These are phyloP conservation scores for Helicocarpus griseus DNA, from an alignment of 2,329 filamentous ascomycete species.

Conservation along the genomic window DNA sequence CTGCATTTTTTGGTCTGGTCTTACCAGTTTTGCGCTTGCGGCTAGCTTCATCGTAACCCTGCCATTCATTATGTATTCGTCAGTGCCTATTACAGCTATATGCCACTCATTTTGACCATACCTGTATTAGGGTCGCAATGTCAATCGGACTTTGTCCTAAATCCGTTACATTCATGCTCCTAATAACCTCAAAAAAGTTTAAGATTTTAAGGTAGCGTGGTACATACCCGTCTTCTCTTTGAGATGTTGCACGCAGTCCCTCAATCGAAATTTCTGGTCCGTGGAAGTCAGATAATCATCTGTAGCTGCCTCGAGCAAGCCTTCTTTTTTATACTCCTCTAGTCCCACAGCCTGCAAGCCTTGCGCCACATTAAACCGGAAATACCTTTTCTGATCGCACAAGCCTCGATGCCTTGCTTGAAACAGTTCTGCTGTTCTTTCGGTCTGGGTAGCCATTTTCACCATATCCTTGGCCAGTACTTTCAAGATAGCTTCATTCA, in stretches of 20 bases:
- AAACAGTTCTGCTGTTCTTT: slow-evolving; percentile 20
- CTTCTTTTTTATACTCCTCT: slow-evolving; percentile 16
- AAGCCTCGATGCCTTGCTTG: slow-evolving; percentile 16
- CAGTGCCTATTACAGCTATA: background rate
- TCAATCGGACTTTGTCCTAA: background rate
- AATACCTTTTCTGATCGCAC: slow-evolving; percentile 21
- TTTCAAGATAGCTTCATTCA: slow-evolving; percentile 14
- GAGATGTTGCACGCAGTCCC: slow-evolving; percentile 18
- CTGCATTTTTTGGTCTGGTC: background rate
- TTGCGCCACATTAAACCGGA: slow-evolving; percentile 26
- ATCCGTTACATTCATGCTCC: background rate
- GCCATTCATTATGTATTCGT: background rate
- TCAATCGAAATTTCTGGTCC: slow-evolving; percentile 12
- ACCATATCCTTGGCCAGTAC: slow-evolving; percentile 17
- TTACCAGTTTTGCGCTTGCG: background rate
- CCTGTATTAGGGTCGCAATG: background rate
- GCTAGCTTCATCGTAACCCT: background rate
- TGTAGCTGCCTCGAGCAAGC: slow-evolving; percentile 18
- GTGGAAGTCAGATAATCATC: slow-evolving; percentile 15
- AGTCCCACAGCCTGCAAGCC: slow-evolving; percentile 20
- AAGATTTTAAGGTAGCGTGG: background rate
- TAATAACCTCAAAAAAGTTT: background rate
- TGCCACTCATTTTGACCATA: background rate
- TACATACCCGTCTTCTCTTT: slow-evolving; percentile 18
- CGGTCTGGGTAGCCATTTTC: slow-evolving; percentile 21